Evolutionary conservation across 1,284 basidiomycete species (phyloP).

Genomic region (Erythrobasidium hasegawianum): DNA sequence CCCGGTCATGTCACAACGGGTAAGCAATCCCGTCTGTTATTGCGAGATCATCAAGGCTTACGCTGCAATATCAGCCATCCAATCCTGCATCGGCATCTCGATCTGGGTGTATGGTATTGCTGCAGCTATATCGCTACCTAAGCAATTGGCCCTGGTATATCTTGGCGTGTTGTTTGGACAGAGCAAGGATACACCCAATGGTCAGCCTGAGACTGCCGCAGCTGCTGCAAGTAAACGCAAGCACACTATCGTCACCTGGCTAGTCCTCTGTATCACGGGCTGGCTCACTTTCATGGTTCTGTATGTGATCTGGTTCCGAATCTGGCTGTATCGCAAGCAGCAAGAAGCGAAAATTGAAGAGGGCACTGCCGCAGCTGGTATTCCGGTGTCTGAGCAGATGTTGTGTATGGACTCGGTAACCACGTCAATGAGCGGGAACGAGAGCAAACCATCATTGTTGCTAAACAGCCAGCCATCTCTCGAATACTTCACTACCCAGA

Average conservation of each 20-base stretch:
- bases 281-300: constrained; percentile 15
- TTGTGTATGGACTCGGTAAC: neutral
- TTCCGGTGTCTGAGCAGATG: neutral
- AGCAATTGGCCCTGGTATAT: constrained; percentile 47
- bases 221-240: neutral
- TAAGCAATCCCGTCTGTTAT: constrained; percentile 48
- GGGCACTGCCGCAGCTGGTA: neutral
- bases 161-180: constrained; percentile 38
- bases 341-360: neutral
- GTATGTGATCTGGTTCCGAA: constrained; percentile 30
- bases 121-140: constrained; percentile 49
- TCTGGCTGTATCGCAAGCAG: constrained; percentile 19
- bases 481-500: constrained; percentile 6
- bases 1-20: constrained; percentile 47
- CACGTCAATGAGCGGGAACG: neutral
- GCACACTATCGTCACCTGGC: constrained; percentile 40
- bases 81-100: constrained; percentile 30
- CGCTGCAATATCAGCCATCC: constrained; percentile 40
- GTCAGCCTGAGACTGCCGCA: neutral
- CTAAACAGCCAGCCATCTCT: neutral
- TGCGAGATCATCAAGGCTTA: too few relatives aligned
- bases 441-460: constrained; percentile 6
- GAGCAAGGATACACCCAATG: neutral
- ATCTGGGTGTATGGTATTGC: constrained; percentile 48
- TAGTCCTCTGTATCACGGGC: constrained; percentile 29